A percentile compares a stretch with the other conserved stretches of the same genome.
Conservation (phyloP, 2,329 filamentous ascomycete species). For the Colletotrichum cereale region DNA sequence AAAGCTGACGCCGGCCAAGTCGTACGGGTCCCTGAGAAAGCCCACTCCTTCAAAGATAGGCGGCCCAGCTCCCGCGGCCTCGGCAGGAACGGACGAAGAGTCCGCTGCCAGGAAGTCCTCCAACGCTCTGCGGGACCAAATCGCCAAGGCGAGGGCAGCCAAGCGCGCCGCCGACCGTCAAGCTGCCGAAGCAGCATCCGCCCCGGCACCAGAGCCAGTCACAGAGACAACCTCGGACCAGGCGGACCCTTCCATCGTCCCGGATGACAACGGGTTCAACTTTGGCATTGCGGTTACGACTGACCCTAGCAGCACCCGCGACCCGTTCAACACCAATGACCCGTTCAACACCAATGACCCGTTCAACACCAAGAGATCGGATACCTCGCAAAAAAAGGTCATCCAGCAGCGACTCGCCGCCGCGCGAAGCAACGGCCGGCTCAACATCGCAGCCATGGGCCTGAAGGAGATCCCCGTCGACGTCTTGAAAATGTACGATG, state of each 20-base stretch:
- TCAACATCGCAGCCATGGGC: constrained; percentile 90
- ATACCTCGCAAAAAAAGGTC: constrained; percentile 72
- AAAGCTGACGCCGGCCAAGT: constrained; percentile 31
- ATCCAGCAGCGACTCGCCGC: constrained; percentile 78
- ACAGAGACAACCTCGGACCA: background rate
- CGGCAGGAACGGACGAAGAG: constrained; percentile 46
- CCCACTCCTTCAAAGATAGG: constrained; percentile 20
- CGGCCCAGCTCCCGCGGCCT: constrained; percentile 1
- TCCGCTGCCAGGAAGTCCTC: constrained; percentile 74
- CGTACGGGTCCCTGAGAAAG: constrained; percentile 31
- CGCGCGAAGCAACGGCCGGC: constrained; percentile 81
- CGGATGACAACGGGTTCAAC: constrained; percentile 57
- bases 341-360: constrained; percentile 78
- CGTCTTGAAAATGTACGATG: constrained; percentile 91
- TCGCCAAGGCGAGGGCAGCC: constrained; percentile 91
- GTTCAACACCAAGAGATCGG: constrained; percentile 75
- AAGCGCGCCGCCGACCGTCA: constrained; percentile 67
- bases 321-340: constrained; percentile 79
- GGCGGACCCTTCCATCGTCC: constrained; percentile 53
- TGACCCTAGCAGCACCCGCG: constrained; percentile 78
- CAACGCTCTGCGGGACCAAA: constrained; percentile 85
- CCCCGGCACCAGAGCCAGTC: background rate
- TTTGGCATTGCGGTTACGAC: constrained; percentile 58
- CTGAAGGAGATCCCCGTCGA: constrained; percentile 84
- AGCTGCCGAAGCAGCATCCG: constrained; percentile 36